Base-by-base conservation (phyloP, 2,329 filamentous ascomycete genomes). In the Penicillium sp. region DNA sequence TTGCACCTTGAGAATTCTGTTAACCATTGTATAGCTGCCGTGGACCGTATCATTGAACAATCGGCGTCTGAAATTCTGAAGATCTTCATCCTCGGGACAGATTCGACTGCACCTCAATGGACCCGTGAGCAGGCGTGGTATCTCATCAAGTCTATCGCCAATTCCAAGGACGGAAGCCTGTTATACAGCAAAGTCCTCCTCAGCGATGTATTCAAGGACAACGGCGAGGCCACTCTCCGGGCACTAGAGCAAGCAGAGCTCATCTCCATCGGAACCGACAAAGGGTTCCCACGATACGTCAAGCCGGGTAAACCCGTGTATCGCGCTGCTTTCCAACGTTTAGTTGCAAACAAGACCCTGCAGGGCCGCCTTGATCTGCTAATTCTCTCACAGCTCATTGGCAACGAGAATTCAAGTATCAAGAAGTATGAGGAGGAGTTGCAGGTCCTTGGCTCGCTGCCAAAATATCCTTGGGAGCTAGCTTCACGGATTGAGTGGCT, bases 11-110 rank as follows among this genome's bases (percentile, higher is more conserved):
- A 11, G 6, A 13, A 22, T 29, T 37, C 13, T 49, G 45, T 65
- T 73, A 46, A 74, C 56, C 26, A 18, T 29, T 10, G 5, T 18
- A 53, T 55, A 79, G 82, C 88, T 63, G 94, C 94, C 3, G 88
- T 97, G 2, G 80, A 86, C 22, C 92, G 96, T 61, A 97, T 99
- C 60, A 89, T 96, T 52, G 87, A 90, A 53, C 91, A 96, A 69
- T 89, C 89, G 18, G 89, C 92, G 0, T 90, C 89, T 0, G 94
- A 97, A 69, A 92, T 97, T 46, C 78, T 96, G 59, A 96, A 96
- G 69, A 92, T 97, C 81, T 97, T 92, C 76, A 84, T 99, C 31
- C 79, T 95, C 3, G 68, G 80, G 42, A 71, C 75, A 24, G 84
- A 85, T 44, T 83, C 83, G 49, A 76, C 79, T 3, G 77, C 80